Base-by-base conservation (phyloP, 1,284 basidiomycete genomes). In the Boletus smithii region DNA sequence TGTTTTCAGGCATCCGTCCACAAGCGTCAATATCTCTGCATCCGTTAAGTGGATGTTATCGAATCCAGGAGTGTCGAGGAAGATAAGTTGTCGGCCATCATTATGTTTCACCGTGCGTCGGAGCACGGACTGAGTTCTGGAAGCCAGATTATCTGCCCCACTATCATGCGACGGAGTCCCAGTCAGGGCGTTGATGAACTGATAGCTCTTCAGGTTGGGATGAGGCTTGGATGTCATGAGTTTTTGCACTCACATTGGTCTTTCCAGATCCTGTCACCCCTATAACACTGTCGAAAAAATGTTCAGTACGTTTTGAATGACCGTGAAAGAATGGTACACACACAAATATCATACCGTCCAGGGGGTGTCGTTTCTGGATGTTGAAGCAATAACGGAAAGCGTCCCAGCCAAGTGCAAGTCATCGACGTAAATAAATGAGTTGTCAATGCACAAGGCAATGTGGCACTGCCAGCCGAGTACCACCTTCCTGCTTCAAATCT, bases 11-110 rank as follows among this genome's bases (percentile, higher is more conserved):
- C 32, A 42, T 17, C 14, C 31, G 7, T 30, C 39, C 17, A 52
- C 16, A 14, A 11, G 36, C 4, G 13, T 20, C 9, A 52, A 17
- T 42, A 53, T 42, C n/a, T 2, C 26, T 13, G 18, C 23, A 18
- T 53, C 42, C 5, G 17, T 16, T 4, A 41, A 22, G 26, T 33
- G 1, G 24, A 22, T 22, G 10, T 10, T 52, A 11, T 53, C 22
- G 16, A 53, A 26, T 8, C 53, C 49, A n/a, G 52, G 53, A 2
- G 53, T 53, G 14, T 52, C 53, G 5, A 55, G 20, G 13, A 55
- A 30, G 24, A 40, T 38, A 3, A 53, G 7, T 13, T 9, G 24
- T 24, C 24, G 42, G 4, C 35, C 49, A 24, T 46, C 42, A 14
- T 51, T 27, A 13, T 18, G 18, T 29, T 32, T 34, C n/a, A 55